A percentile compares a stretch with the other conserved stretches of the same genome.
These are phyloP conservation scores for Pseudohyphozyma bogoriensis DNA, from an alignment of 768 basidiomycete species.

Conservation along the genomic window DNA sequence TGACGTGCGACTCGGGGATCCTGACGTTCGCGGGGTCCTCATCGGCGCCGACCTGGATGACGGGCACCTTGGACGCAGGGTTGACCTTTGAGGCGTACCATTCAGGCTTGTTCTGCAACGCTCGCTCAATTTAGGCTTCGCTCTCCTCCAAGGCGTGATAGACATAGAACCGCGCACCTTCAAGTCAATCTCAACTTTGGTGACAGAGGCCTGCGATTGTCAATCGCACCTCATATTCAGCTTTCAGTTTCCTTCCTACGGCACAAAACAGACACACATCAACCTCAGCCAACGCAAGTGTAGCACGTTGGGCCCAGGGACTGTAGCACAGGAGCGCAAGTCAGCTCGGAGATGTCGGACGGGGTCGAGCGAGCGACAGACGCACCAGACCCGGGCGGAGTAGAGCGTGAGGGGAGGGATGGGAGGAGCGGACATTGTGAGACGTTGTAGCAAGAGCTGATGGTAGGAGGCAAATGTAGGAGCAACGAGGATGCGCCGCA, in stretches of 20 bases:
- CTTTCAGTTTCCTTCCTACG: too few relatives aligned
- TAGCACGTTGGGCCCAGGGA: constrained; percentile 19
- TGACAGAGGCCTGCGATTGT: too few relatives aligned
- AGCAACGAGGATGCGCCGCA: too few relatives aligned
- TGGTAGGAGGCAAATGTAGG: too few relatives aligned
- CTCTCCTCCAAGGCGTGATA: background rate
- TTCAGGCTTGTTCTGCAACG: constrained; percentile 3
- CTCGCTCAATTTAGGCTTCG: background rate
- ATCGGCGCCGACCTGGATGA: constrained; percentile 13
- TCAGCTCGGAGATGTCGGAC: background rate
- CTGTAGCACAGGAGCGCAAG: background rate
- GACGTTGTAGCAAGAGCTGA: too few relatives aligned
- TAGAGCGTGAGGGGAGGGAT: constrained; percentile 16
- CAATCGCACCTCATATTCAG: too few relatives aligned
- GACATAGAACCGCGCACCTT: too few relatives aligned
- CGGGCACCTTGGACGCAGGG: constrained; percentile 20
- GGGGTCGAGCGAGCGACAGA: background rate
- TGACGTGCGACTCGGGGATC: constrained; percentile 16
- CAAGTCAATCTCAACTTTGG: constrained; percentile 8
- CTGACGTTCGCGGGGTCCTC: background rate
- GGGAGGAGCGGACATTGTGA: too few relatives aligned
- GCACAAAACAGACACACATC: background rate
- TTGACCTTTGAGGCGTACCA: constrained; percentile 11
- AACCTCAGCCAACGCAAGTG: constrained; percentile 10
- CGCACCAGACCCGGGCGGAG: constrained; percentile 7